Evolutionary conservation across 331 rosid species (phyloP).

Genomic region (Acacia pycnantha): DNA sequence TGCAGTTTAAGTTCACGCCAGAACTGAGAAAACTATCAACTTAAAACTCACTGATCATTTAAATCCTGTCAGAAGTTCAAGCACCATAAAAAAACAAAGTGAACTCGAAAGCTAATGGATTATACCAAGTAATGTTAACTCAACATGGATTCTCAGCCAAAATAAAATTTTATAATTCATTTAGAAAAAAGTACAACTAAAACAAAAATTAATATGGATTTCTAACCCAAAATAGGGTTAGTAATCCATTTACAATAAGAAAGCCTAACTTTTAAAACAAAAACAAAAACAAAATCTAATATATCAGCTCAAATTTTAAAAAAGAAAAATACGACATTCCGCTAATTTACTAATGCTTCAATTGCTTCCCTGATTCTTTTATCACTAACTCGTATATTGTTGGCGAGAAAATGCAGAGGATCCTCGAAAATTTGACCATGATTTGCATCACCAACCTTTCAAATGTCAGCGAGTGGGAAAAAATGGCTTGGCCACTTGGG

Average conservation of each 20-base stretch:
- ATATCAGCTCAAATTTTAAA: neutral
- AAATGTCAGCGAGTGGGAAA: conserved; percentile 56
- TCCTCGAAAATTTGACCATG: conserved; percentile 35
- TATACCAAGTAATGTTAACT: neutral
- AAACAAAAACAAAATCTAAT: neutral
- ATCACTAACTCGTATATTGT: neutral
- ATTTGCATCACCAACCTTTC: conserved; percentile 36
- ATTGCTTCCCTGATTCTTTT: neutral
- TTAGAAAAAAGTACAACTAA: neutral
- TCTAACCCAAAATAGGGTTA: neutral
- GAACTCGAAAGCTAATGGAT: neutral
- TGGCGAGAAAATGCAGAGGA: conserved; percentile 8
- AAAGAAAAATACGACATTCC: neutral
- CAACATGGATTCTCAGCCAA: neutral
- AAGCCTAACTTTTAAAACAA: neutral
- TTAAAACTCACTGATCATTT: neutral
- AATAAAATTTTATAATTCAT: neutral
- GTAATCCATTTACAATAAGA: neutral
- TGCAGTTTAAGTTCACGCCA: neutral
- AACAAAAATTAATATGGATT: neutral
- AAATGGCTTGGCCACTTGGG: conserved; percentile 76
- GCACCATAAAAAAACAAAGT: neutral
- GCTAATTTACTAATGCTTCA: neutral
- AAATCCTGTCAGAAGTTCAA: neutral
- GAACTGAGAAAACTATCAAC: neutral